Conservation (phyloP, 2,329 filamentous ascomycete species). For the Hypoxylon rubiginosum region DNA sequence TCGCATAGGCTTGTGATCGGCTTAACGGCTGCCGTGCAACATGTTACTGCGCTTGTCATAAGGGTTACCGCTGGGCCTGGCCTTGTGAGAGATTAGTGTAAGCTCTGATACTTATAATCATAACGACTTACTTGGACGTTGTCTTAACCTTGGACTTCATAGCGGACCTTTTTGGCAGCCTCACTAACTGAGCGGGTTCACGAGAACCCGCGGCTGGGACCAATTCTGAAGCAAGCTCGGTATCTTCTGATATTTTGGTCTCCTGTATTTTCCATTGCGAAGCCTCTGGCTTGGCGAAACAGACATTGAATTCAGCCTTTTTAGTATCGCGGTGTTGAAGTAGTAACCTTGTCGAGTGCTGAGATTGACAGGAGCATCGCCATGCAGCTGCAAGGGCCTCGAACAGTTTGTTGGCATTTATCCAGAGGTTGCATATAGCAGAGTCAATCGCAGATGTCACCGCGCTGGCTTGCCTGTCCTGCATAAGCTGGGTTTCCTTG, state of each 20-base stretch:
- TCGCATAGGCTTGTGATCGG: constrained; percentile 30
- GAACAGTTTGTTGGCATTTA: constrained; percentile 43
- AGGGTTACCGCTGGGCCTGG: not conserved
- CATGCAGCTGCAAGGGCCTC: constrained; percentile 42
- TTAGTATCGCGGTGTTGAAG: constrained; percentile 34
- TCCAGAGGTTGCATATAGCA: constrained; percentile 47
- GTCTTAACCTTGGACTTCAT: not conserved
- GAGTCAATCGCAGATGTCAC: constrained; percentile 19
- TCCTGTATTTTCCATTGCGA: constrained; percentile 23
- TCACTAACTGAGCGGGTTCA: not conserved
- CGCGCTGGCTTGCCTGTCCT: not conserved
- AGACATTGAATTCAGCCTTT: constrained; percentile 38
- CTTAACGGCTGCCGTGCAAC: not conserved
- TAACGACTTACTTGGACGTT: not conserved
- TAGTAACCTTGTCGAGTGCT: constrained; percentile 44
- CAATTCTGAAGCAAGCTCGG: not conserved
- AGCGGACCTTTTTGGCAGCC: not conserved
- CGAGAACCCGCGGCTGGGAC: not conserved
- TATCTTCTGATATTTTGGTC: constrained; percentile 25
- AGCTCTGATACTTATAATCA: not conserved
- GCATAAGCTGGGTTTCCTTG: constrained; percentile 22
- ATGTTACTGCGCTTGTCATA: not conserved
- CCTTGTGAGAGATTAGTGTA: not conserved
- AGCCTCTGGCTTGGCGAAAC: constrained; percentile 24
- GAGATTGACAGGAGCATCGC: constrained; percentile 42